Conservation (phyloP, 305 asterid genomes). For the Salvia sclarea region DNA sequence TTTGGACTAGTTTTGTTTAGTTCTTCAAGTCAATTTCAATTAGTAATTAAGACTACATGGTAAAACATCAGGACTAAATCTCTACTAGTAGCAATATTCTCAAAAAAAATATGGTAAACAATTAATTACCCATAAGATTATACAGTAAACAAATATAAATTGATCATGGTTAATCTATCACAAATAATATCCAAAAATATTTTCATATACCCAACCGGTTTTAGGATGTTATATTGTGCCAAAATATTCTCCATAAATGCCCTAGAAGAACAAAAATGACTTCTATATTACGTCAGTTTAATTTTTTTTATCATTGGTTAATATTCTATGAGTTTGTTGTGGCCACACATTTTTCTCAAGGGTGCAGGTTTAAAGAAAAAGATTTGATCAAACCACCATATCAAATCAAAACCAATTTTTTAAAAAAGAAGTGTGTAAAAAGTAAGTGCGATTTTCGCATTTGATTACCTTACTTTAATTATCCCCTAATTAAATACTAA, state of each 20-base stretch:
- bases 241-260: neutral
- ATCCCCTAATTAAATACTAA: slow-evolving; percentile 11
- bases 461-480: slow-evolving; percentile 15
- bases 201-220: neutral
- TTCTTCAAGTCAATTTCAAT: neutral
- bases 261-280: neutral
- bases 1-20: neutral
- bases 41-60: neutral
- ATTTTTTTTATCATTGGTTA: neutral
- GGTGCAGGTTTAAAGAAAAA: slow-evolving; percentile 24
- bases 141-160: too few relatives aligned
- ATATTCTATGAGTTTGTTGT: neutral
- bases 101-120: too few relatives aligned
- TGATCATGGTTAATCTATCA: neutral
- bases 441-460: slow-evolving; percentile 27
- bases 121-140: too few relatives aligned
- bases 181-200: neutral
- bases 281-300: neutral
- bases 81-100: too few relatives aligned
- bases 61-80: neutral
- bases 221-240: too few relatives aligned
- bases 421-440: slow-evolving; percentile 22
- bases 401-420: slow-evolving; percentile 24
- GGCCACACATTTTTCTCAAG: neutral
- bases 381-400: slow-evolving; percentile 34